phyloP scores from a whole-genome alignment of 1,284 basidiomycete genomes.

The Austroboletus novae-zelandiae region DNA sequence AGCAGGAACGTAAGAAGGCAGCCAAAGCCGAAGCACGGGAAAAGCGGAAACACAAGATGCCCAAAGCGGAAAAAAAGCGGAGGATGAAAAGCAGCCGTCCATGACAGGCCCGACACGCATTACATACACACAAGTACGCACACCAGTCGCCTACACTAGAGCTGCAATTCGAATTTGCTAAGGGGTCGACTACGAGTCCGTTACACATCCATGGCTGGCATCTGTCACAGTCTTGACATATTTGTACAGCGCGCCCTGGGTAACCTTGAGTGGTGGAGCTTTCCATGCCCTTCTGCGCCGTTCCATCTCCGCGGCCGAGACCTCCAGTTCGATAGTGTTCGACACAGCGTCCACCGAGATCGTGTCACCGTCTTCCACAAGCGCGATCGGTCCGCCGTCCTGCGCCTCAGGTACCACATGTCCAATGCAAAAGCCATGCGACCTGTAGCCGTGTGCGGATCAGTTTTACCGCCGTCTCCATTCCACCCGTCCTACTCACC shows the following conservation, averaged over 20 bases:
- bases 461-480: conserved; percentile 7
- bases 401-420: conserved; percentile 92
- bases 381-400: conserved; percentile 87
- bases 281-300: conserved; percentile 68
- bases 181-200: conserved; percentile 58
- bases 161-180: not conserved
- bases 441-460: conserved; percentile 42
- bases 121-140: not conserved
- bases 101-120: conserved; percentile 20
- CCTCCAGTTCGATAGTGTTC: conserved; percentile 76
- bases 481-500: conserved; percentile 46
- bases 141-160: not conserved
- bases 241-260: conserved; percentile 84
- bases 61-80: conserved; percentile 89
- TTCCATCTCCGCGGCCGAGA: conserved; percentile 71
- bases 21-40: conserved; percentile 86
- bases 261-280: conserved; percentile 83
- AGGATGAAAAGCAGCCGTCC: conserved; percentile 61
- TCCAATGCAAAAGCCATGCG: conserved; percentile 88
- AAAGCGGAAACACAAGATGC: conserved; percentile 88
- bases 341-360: conserved; percentile 84
- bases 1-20: conserved; percentile 85
- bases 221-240: conserved; percentile 84
- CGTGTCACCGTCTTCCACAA: conserved; percentile 84
- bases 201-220: conserved; percentile 86